These are phyloP conservation scores for Ganoderma boninense DNA, from an alignment of 1,284 basidiomycete species.

Conservation along the genomic window DNA sequence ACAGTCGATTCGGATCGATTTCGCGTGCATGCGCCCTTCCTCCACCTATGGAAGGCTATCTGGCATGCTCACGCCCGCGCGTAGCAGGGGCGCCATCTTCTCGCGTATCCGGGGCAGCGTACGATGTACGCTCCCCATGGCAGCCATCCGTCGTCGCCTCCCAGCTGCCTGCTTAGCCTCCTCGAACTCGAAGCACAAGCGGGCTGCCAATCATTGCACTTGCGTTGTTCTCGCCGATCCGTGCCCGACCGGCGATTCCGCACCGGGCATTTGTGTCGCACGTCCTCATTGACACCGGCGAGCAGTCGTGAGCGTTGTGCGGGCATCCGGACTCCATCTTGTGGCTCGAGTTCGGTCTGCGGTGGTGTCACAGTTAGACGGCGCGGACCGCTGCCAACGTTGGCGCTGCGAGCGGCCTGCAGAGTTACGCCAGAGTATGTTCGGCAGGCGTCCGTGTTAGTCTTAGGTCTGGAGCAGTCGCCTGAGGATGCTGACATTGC, in stretches of 20 bases:
- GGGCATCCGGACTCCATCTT: neutral
- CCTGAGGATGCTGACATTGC: slow-evolving; percentile 45
- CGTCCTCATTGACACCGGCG: slow-evolving; percentile 40
- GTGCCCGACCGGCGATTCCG: no score
- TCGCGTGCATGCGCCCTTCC: neutral
- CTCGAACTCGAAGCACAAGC: no score
- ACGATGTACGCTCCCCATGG: neutral
- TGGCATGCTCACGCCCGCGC: neutral
- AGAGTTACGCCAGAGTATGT: slow-evolving; percentile 52
- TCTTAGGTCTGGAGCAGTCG: slow-evolving; percentile 38
- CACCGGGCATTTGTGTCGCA: slow-evolving; percentile 25
- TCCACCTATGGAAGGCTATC: neutral
- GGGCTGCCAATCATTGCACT: no score
- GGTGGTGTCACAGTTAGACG: slow-evolving; percentile 37
- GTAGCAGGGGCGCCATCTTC: neutral
- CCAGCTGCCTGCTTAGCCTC: no score
- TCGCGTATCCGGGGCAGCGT: neutral
- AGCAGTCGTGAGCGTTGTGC: neutral
- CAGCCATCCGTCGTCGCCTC: neutral
- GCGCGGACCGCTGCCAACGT: slow-evolving; percentile 49
- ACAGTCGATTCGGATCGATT: neutral
- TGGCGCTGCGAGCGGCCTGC: slow-evolving; percentile 39
- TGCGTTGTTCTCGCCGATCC: no score
- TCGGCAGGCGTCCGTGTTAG: slow-evolving; percentile 36
- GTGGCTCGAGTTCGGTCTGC: neutral